Base-by-base conservation (phyloP, 345 rosid genomes). In the Euclidium syriacum region DNA sequence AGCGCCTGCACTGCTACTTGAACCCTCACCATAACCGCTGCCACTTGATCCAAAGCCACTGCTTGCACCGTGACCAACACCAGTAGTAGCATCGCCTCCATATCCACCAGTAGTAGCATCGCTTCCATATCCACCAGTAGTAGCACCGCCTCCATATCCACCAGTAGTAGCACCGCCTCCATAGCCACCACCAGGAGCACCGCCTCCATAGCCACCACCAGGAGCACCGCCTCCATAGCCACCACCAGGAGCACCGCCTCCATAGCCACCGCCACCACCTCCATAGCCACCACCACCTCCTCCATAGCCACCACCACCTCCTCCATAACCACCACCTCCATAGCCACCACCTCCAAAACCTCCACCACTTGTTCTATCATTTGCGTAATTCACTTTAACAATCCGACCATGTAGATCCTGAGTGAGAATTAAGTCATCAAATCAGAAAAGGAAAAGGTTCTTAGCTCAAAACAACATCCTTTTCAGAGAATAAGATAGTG, bases 361-460 rank as follows among this genome's bases (percentile, higher is more conserved):
- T 61, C 58, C 68, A 47, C 78, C 74, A 32, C 92, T 75, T 47
- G 82, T 48, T 70, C 85, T 80, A 9, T 92, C 98, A 41, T 71
- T 49, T 59, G 98, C 98, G 81, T 74, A 85, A 68, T 86, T 82
- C 58, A 92, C 98, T 76, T 78, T 87, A 26, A 92, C 73, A 4
- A 65, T 67, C 61, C 96, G 85, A 26, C 98, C 98, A 65, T 81
- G 79, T 39, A 92, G 90, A 41, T 78, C 90, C 97, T 92, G 77
- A 16, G 11, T 62, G 55, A 65, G 25, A 36, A 62, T 12, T 12
- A 62, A 62, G 32, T 20, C 23, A 25, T 20, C 4, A 15, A 16
- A 43, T 27, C 18, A 62, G 7, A 23, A 16, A 43, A 18, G 30
- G 16, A 44, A 52, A 52, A 11, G 9, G 3, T 30, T 52, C 51